Evolutionary conservation across 2,329 filamentous ascomycete species (phyloP).

Genomic region (Aspergillus sp.): DNA sequence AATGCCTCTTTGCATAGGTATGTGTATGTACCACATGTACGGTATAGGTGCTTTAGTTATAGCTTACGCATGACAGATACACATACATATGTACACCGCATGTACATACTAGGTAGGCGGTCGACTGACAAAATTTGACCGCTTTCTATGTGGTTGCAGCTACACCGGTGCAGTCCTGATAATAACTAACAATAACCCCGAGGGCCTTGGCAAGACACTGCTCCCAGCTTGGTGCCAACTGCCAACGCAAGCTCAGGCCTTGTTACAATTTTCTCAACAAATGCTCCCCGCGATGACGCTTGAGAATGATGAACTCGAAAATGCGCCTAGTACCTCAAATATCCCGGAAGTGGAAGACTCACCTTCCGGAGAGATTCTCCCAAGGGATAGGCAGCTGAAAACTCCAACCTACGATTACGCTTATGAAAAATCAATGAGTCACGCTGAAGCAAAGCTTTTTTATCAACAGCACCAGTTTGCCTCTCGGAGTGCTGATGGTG

Average conservation of each 20-base stretch:
- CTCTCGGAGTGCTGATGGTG: conserved; percentile 39
- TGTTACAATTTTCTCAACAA: background rate
- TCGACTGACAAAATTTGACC: background rate
- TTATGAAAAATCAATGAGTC: conserved; percentile 90
- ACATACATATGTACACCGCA: too few species aligned
- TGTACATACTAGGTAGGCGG: too few species aligned
- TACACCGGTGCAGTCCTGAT: too few species aligned
- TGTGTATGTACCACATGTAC: too few species aligned
- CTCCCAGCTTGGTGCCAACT: background rate
- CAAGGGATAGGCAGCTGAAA: conserved; percentile 54
- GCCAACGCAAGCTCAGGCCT: background rate
- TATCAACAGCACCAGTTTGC: conserved; percentile 85
- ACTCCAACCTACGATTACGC: conserved; percentile 93
- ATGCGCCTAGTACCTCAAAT: conserved; percentile 9
- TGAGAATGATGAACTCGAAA: conserved; percentile 11
- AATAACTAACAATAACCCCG: too few species aligned
- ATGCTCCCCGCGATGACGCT: background rate
- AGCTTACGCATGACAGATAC: too few species aligned
- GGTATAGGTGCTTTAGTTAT: too few species aligned
- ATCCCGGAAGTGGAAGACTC: conserved; percentile 5
- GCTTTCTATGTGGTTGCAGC: background rate
- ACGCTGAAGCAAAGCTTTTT: conserved; percentile 92
- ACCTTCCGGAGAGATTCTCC: conserved; percentile 28
- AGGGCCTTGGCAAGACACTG: background rate
- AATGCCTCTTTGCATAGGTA: too few species aligned